A percentile compares a stretch with the other conserved stretches of the same genome.
phyloP scores from a whole-genome alignment of 306 rosid genomes.

The Neltuma alba region DNA sequence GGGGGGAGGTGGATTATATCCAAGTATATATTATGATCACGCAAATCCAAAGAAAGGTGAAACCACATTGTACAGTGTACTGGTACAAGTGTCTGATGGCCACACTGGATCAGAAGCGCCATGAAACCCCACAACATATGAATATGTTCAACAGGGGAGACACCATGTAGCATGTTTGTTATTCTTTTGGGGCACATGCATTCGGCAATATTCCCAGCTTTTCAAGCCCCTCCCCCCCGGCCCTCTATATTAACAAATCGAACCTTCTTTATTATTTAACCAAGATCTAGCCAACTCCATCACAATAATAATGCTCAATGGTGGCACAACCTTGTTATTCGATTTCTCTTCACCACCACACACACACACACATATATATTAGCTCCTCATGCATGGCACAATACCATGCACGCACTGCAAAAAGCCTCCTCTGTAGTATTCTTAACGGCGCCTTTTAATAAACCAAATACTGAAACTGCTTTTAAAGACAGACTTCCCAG shows the following conservation, averaged over 20 bases:
- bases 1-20: neutral
- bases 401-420: neutral
- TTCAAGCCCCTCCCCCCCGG: neutral
- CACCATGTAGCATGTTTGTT: slow-evolving; percentile 27
- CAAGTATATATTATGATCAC: neutral
- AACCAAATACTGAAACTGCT: neutral
- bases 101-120: neutral
- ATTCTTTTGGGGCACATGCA: slow-evolving; percentile 37
- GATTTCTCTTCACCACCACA: too few relatives aligned
- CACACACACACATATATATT: too few relatives aligned
- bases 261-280: neutral
- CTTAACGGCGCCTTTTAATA: neutral
- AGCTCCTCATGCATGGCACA: neutral
- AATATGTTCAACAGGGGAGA: neutral
- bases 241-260: too few relatives aligned
- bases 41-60: neutral
- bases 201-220: slow-evolving; percentile 19
- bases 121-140: neutral
- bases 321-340: too few relatives aligned
- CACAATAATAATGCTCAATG: too few relatives aligned
- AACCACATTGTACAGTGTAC: neutral
- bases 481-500: neutral
- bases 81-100: neutral
- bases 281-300: too few relatives aligned
- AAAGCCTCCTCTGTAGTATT: neutral